Base-by-base conservation (phyloP, 2,329 filamentous ascomycete species). In the Microsporum audouinii region DNA sequence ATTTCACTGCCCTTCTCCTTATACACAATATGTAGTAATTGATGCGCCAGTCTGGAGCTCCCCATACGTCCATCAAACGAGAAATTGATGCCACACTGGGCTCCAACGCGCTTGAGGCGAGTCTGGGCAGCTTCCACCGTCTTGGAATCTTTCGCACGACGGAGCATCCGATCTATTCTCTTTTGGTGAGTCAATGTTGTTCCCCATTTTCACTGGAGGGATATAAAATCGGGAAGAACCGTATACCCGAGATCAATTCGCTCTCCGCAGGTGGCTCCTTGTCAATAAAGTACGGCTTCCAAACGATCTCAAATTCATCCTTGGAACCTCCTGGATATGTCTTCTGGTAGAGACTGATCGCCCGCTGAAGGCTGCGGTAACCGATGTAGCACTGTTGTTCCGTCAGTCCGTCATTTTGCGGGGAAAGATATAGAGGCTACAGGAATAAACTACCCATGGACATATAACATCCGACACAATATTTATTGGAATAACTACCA, bases 51-150 rank as follows among this genome's bases (percentile, higher is more conserved):
- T n/a, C 63, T 31, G 2, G 65, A 66, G n/a, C 61, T 65, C 1
- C 67, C 67, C 1, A 69, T 64, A 3, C 61, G 58, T 7, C 66
- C 67, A 2, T 62, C 64, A 17, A 68, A 67, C 6, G 51, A 60
- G 51, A 68, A 66, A 2, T 59, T 23, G 31, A 69, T 66, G 1
- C 65, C 66, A 5, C 60, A 53, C 2, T 38, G 29, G 0, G 36
- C 31, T 0, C 66, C 67, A 5, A 64, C 51, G 1, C 65, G 65
- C n/a, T 61, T 61, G 1, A 69, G 61, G 7, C 64, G 62, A 1
- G 61, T 63, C 51, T 68, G 66, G 2, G 63, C 62, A 0, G 51
- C 64, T 7, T 55, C 34, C n/a, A 66, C 64, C 53, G 64, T 63
- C 7, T 66, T 36, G 1, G 60, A 36, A 8, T 41, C 58, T 51